Evolutionary conservation across 495 filamentous ascomycete species (phyloP), one percentile per base, ranked within the genome.

Genomic region (Acidiella bohemica): DNA sequence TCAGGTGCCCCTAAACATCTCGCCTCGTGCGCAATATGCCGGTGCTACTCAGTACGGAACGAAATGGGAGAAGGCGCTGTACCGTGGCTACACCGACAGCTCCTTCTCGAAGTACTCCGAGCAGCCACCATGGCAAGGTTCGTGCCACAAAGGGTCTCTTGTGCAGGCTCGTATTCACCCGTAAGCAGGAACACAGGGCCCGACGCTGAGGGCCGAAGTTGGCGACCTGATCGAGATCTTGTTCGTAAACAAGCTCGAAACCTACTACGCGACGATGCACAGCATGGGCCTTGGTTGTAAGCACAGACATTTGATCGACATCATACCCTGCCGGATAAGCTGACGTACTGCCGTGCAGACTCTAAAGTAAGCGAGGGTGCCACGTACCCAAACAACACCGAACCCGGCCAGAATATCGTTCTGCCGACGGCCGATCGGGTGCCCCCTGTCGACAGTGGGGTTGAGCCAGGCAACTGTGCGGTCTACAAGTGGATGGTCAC

Each of bases 141-240:
- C n/a, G n/a, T n/a, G n/a, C n/a, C n/a, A n/a, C n/a, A n/a, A n/a
- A n/a, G n/a, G 25, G 7, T 27, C 7, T 27, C 25, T 27, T n/a
- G n/a, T n/a, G 25, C 25, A 7, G 7, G 25, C 25, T 7, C 7
- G 25, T 7, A 7, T 27, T n/a, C 25, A 27, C 25, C 7, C 7
- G 25, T 27, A 27, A 7, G 25, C 7, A 27, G 25, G 47, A 9
- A 35, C 35, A 14, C 42, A 36, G 36, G 47, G 47, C 14, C 47
- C 47, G 10, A 56, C 44, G 8, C 25, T 56, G 14, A 18, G 53
- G 19, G 26, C 42, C 5, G 53, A 56, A 44, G 51, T 56, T 14
- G 53, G 53, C 9, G 53, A 56, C 37, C 42, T 56, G 51, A 43
- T 56, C 39, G 51, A 56, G 51, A 56, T 56, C 33, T 24, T 56